Evolutionary conservation across 352 stramenopile genomes (phyloP).

Genomic region (Pythium diclinum): DNA sequence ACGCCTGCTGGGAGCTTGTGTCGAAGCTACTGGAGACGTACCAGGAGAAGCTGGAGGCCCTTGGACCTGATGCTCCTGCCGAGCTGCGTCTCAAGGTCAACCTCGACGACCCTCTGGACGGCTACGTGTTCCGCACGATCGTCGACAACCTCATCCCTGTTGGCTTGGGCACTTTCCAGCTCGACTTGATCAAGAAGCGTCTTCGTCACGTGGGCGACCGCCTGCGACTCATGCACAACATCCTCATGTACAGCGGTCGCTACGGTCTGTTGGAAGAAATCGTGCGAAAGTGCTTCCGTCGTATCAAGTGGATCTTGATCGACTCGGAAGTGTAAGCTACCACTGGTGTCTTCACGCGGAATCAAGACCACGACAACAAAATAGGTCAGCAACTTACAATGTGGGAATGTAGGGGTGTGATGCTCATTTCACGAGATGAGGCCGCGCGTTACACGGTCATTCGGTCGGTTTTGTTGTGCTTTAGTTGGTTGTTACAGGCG

Average conservation of each 20-base stretch:
- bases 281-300: conserved; percentile 89
- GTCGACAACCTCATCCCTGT: conserved; percentile 85
- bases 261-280: conserved; percentile 85
- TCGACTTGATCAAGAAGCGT: conserved; percentile 88
- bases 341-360: neutral
- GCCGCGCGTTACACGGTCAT: neutral
- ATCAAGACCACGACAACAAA: conserved; percentile 1
- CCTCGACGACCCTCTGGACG: conserved; percentile 74
- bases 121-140: conserved; percentile 84
- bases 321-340: conserved; percentile 79
- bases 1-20: conserved; percentile 72
- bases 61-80: conserved; percentile 60
- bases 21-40: conserved; percentile 62
- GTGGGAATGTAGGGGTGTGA: neutral
- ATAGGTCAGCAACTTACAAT: neutral
- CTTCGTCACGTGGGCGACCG: conserved; percentile 83
- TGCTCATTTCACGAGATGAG: neutral
- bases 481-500: neutral
- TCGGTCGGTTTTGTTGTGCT: neutral
- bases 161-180: conserved; percentile 74
- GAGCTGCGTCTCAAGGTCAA: conserved; percentile 67
- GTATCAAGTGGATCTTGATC: conserved; percentile 92
- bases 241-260: conserved; percentile 86
- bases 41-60: conserved; percentile 65
- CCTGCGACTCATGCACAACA: conserved; percentile 85